phyloP scores from a whole-genome alignment of 2,329 filamentous ascomycete genomes.

The Drechslerella dactyloides region DNA sequence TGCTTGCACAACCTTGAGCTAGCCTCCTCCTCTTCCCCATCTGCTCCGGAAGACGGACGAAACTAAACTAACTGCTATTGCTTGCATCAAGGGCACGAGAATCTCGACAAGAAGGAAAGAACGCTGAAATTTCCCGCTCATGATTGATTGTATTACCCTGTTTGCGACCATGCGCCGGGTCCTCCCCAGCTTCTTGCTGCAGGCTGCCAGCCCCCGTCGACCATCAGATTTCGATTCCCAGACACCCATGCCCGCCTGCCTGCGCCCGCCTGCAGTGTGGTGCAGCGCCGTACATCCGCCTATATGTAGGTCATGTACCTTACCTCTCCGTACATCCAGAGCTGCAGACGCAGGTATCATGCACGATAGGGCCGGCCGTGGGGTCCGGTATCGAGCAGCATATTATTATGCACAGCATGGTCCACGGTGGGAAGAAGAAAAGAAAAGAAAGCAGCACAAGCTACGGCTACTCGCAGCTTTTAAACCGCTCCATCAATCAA shows the following conservation, averaged over 20 bases:
- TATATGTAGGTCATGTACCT: conserved; percentile 49
- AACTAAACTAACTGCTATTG: neutral
- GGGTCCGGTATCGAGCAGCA: conserved; percentile 5
- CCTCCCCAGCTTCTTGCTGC: conserved; percentile 14
- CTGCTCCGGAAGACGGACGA: neutral
- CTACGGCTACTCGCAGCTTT: conserved; percentile 29
- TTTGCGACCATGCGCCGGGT: conserved; percentile 17
- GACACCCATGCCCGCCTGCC: conserved; percentile 22
- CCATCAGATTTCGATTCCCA: conserved; percentile 22
- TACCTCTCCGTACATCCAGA: conserved; percentile 7
- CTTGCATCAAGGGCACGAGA: conserved; percentile 15
- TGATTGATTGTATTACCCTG: conserved; percentile 49
- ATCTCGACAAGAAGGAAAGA: conserved; percentile 3
- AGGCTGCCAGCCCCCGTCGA: conserved; percentile 21
- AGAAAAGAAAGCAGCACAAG: no score
- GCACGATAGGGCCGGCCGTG: conserved; percentile 9
- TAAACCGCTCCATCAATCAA: conserved; percentile 3
- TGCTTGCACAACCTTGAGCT: conserved; percentile 32
- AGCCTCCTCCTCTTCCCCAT: conserved; percentile 2
- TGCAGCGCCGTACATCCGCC: conserved; percentile 17
- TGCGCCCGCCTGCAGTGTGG: neutral
- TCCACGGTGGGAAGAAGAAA: conserved; percentile 2
- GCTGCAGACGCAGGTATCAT: conserved; percentile 5
- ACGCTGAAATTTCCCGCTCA: conserved; percentile 39
- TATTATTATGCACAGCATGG: conserved; percentile 24